Conservation (phyloP, 441 rosid species). For the Mallotus japonicus region DNA sequence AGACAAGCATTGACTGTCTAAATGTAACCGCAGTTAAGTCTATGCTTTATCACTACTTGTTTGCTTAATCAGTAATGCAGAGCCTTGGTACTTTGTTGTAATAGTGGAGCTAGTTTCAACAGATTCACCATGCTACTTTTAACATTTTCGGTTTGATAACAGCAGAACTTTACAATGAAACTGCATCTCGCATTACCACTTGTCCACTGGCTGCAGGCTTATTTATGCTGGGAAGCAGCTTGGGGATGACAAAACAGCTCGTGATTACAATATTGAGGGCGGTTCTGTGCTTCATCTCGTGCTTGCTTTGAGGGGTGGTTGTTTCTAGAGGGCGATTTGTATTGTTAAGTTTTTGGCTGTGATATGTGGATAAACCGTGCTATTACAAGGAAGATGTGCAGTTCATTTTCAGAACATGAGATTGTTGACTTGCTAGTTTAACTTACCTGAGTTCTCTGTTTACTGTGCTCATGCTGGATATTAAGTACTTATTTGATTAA, state of each 20-base stretch:
- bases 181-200: not conserved
- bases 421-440: not conserved
- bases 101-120: not conserved
- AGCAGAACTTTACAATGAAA: not conserved
- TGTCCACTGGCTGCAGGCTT: constrained; percentile 51
- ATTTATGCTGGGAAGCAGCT: constrained; percentile 96
- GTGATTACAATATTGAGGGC: constrained; percentile 91
- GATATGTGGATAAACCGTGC: constrained; percentile 11
- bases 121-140: not conserved
- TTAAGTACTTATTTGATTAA: no score
- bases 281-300: constrained; percentile 98
- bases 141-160: not conserved
- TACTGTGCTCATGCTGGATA: not conserved
- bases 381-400: not conserved
- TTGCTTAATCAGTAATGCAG: not conserved
- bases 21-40: not conserved
- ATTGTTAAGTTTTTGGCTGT: constrained; percentile 2
- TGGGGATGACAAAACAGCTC: constrained; percentile 90
- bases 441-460: not conserved
- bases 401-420: constrained; percentile 8
- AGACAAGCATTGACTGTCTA: not conserved
- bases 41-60: not conserved
- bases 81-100: not conserved
- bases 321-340: constrained; percentile 13
- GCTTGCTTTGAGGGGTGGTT: constrained; percentile 88